These are phyloP conservation scores for Atkinsonella texensis DNA, from an alignment of 2,329 filamentous ascomycete species.

Conservation along the genomic window DNA sequence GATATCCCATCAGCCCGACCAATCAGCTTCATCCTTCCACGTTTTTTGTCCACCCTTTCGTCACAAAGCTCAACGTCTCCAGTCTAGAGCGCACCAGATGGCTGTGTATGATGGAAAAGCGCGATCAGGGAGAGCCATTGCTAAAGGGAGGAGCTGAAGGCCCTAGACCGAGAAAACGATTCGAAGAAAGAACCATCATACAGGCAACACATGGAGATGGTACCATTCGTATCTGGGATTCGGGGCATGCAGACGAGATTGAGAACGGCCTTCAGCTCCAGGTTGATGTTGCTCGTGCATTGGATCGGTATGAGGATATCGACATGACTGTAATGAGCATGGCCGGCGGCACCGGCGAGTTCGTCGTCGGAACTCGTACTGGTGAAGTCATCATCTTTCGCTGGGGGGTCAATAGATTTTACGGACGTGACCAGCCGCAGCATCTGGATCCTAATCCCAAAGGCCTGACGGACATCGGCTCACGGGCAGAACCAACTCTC, in stretches of 20 bases:
- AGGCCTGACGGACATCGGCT: constrained; percentile 61
- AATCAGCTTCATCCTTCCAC: constrained; percentile 85
- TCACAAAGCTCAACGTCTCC: constrained; percentile 60
- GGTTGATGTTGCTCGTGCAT: constrained; percentile 71
- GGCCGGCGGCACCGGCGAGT: constrained; percentile 68
- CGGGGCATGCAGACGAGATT: constrained; percentile 82
- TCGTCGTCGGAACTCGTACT: constrained; percentile 66
- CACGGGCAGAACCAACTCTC: constrained; percentile 57
- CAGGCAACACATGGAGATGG: constrained; percentile 85
- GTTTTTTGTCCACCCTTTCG: constrained; percentile 82
- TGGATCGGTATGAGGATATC: constrained; percentile 67
- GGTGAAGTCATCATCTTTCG: constrained; percentile 83
- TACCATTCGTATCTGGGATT: constrained; percentile 85
- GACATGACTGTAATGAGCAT: constrained; percentile 72
- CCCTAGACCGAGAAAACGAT: constrained; percentile 57
- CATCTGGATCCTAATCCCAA: constrained; percentile 49
- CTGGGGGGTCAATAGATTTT: constrained; percentile 71
- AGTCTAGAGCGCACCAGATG: constrained; percentile 68
- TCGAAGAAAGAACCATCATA: constrained; percentile 73
- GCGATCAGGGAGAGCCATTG: constrained; percentile 65
- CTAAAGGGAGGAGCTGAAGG: constrained; percentile 69
- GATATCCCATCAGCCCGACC: constrained; percentile 80
- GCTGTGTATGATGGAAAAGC: constrained; percentile 81
- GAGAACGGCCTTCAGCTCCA: constrained; percentile 76
- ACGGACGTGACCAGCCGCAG: constrained; percentile 45